Conservation (phyloP, 306 rosid genomes). For the Cicer pinnatifidum region DNA sequence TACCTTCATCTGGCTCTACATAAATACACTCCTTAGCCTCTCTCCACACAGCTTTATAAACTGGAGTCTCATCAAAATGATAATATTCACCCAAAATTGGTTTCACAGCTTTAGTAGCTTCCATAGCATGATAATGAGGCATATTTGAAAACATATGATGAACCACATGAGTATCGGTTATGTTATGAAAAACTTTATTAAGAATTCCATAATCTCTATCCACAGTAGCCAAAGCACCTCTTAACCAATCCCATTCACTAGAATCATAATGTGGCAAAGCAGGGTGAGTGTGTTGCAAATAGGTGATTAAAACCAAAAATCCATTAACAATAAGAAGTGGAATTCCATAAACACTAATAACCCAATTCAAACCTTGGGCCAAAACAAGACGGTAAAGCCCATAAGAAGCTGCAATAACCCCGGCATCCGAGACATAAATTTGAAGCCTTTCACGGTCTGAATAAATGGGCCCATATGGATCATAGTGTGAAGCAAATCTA, state of each 20-base stretch:
- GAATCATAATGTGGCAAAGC: conserved; percentile 49
- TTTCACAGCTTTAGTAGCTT: conserved; percentile 76
- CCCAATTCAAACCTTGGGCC: conserved; percentile 65
- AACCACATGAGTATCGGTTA: conserved; percentile 44
- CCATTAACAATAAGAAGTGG: conserved; percentile 31
- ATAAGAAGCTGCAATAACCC: conserved; percentile 51
- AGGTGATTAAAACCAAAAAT: conserved; percentile 39
- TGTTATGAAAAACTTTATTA: conserved; percentile 44
- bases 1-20: conserved; percentile 67
- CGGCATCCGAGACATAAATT: conserved; percentile 61
- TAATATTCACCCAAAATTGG: conserved; percentile 76
- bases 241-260: conserved; percentile 47
- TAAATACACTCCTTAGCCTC: conserved; percentile 78
- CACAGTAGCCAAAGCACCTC: conserved; percentile 44
- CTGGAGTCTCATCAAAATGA: conserved; percentile 68
- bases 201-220: conserved; percentile 46
- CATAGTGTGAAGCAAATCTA: conserved; percentile 70
- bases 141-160: conserved; percentile 69
- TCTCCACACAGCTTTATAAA: conserved; percentile 72
- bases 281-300: conserved; percentile 47
- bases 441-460: conserved; percentile 66
- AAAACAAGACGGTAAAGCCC: conserved; percentile 55
- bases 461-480: conserved; percentile 81
- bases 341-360: conserved; percentile 55
- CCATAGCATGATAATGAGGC: conserved; percentile 90